Base-by-base conservation (phyloP, 2,329 filamentous ascomycete species). In the Xylariaceae sp. region DNA sequence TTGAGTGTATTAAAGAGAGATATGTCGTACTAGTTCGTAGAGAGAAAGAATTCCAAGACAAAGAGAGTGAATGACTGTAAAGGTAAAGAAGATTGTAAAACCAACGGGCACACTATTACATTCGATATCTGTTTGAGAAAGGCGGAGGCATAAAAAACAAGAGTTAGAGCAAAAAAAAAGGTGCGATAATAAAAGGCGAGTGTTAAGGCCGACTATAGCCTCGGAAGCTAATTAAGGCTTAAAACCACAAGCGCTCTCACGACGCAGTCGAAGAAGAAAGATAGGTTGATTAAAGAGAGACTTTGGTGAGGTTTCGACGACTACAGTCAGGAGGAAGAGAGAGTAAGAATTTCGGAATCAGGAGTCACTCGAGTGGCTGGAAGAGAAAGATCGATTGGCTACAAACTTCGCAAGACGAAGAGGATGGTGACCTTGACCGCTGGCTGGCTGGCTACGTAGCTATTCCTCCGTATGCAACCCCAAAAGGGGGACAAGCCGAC, bases 381-480 rank as follows among this genome's bases (percentile, higher is more conserved):
- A n/a, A 14, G 16, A 8, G 12, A 32, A 32, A 32, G 55, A 62
- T 58, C 61, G 57, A 64, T 64, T 64, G 61, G 61, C 58, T 50
- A 41, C 37, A 49, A 50, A 46, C 47, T 54, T 47, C 45, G 49
- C 47, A 43, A 52, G n/a, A n/a, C n/a, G n/a, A n/a, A n/a, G n/a
- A n/a, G n/a, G 50, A 40, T 40, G 44, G 53, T 54, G 14, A 32
- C 55, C 51, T 49, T 54, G 33, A 22, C 48, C 40, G 50, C 58
- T 55, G 58, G 58, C 53, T 46, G 55, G 54, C 52, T 55, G 55
- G 50, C 52, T 50, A 12, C 12, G 4, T 32, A 53, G 56, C 53
- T 51, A 61, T 61, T n/a, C n/a, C n/a, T n/a, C n/a, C n/a, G n/a
- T n/a, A n/a, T n/a, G n/a, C 60, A 58, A 56, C 53, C 53, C 55